phyloP scores from a whole-genome alignment of 2,329 filamentous ascomycete species.

The Metarhizium humberi region DNA sequence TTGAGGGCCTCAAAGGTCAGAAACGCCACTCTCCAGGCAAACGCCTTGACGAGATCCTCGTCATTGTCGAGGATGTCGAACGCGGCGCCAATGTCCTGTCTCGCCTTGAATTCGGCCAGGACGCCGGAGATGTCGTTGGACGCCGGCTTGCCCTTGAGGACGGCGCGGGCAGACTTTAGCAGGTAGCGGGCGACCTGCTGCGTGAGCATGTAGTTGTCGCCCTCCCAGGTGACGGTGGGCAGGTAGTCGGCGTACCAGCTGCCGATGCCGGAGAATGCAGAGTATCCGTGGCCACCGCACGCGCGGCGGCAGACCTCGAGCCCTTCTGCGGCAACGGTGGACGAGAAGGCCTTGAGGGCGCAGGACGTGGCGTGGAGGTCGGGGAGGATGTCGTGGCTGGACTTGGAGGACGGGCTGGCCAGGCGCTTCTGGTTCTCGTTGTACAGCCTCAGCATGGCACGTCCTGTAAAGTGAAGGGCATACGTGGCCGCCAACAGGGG shows the following conservation, averaged over 20 bases:
- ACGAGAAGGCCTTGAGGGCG: constrained; percentile 64
- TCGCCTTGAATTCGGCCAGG: constrained; percentile 52
- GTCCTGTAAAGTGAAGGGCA: constrained; percentile 71
- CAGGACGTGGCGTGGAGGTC: constrained; percentile 71
- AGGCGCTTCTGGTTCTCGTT: constrained; percentile 63
- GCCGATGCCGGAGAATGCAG: constrained; percentile 66
- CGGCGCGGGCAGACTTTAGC: constrained; percentile 63
- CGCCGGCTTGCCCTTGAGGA: constrained; percentile 46
- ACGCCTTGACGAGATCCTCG: constrained; percentile 61
- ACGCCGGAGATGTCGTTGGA: constrained; percentile 36
- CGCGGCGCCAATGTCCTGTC: constrained; percentile 61
- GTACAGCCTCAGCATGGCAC: constrained; percentile 67
- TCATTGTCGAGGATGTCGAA: constrained; percentile 67
- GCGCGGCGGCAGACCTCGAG: constrained; percentile 66
- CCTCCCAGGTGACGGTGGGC: constrained; percentile 62
- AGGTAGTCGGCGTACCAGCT: constrained; percentile 68
- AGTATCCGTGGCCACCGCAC: constrained; percentile 71
- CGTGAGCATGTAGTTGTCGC: constrained; percentile 75
- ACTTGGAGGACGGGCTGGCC: constrained; percentile 16
- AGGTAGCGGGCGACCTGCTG: constrained; percentile 72
- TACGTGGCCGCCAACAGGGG: constrained; percentile 66
- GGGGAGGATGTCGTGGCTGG: constrained; percentile 52
- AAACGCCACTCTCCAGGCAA: constrained; percentile 66
- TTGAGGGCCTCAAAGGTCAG: constrained; percentile 68
- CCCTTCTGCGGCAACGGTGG: constrained; percentile 63